Conservation (phyloP, 768 basidiomycete genomes). For the Gymnopilus junonius region DNA sequence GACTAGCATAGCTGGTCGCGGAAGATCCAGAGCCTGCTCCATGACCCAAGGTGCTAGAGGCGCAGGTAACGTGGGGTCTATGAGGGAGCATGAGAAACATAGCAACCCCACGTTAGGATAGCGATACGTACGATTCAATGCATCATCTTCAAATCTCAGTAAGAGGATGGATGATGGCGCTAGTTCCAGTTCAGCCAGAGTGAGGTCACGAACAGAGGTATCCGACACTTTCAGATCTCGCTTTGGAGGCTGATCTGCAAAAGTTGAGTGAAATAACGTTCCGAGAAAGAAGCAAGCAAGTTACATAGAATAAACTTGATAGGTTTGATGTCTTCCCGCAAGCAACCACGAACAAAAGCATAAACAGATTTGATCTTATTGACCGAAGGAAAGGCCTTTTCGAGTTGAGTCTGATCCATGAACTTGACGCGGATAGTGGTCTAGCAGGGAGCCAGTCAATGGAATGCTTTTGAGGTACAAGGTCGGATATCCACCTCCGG, state of each 20-base stretch:
- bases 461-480: background rate
- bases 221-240: slow-evolving; percentile 86
- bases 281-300: slow-evolving; percentile 28
- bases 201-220: slow-evolving; percentile 67
- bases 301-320: slow-evolving; percentile 86
- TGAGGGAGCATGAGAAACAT: background rate
- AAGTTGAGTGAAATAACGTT: background rate
- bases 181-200: slow-evolving; percentile 70
- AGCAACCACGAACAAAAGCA: slow-evolving; percentile 75
- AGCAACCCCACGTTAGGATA: background rate
- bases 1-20: slow-evolving; percentile 50
- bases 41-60: slow-evolving; percentile 66
- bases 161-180: slow-evolving; percentile 82
- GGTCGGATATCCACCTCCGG: slow-evolving; percentile 56
- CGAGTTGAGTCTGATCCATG: slow-evolving; percentile 79
- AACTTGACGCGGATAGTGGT: slow-evolving; percentile 85
- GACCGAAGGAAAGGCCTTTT: slow-evolving; percentile 76
- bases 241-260: slow-evolving; percentile 76
- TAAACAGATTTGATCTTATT: slow-evolving; percentile 85
- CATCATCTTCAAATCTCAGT: slow-evolving; percentile 74
- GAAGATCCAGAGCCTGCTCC: slow-evolving; percentile 67
- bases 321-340: slow-evolving; percentile 76
- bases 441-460: slow-evolving; percentile 37
- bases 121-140: slow-evolving; percentile 61
- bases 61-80: slow-evolving; percentile 45